Evolutionary conservation across 192 early-diverging fungal genomes (phyloP), one percentile per base, ranked within the genome.

Genomic region (Polychytrium aggregatum): DNA sequence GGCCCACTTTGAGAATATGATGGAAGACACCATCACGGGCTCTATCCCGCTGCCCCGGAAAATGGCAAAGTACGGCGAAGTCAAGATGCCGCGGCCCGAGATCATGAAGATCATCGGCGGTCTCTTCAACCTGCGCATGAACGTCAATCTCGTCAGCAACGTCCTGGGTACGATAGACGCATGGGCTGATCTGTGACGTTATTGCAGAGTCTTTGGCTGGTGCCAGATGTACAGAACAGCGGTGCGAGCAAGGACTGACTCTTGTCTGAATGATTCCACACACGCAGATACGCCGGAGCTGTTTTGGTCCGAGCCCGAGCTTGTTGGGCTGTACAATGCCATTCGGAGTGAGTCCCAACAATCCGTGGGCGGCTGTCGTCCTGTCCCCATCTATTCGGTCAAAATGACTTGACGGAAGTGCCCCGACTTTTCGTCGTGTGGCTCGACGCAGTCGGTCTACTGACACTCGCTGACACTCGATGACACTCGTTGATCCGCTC

Each of bases 41-140:
- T 37, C 48, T 1, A 59, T 49, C 1, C 50, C 50, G 0, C 90
- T 97, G 30, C 93, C 93, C 5, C 82, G 86, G 57, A 82, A 76
- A 41, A 91, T 97, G 90, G 90, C 86, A n/a, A 74, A 84, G 67
- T 82, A 83, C 8, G 93, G 93, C 24, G 86, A 87, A 36, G 85
- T 97, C 40, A 59, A 54, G 39, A 62, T 67, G 65, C 46, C 30
- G 7, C 52, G 66, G 31, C 50, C 49, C 13, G 60, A 68, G 24
- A 52, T 68, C 1, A 68, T 68, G 66, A 68, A 64, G 47, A 68
- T 61, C 44, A 45, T 68, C 18, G 66, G 66, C 13, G 37, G 61
- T 35, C 44, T 95, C 18, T 95, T 89, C 57, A 87, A 83, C 45
- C 83, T 88, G 28, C 59, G 80, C 24, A 86, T 88, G 73, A 76